Base-by-base conservation (phyloP, 352 stramenopile genomes). In the Phytophthora ramorum region DNA sequence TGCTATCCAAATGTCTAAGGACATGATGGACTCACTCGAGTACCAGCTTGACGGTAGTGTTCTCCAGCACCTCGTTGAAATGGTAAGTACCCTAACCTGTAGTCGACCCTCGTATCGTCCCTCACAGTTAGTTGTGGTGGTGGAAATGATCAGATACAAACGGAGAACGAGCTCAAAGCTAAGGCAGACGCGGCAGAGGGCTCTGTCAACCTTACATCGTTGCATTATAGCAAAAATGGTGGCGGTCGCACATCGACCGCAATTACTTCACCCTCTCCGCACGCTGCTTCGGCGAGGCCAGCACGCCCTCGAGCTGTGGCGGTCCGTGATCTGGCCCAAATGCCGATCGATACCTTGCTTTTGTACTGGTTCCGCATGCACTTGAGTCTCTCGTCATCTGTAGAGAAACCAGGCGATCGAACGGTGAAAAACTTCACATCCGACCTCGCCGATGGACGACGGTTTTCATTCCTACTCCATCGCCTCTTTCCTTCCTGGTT, bases 1-100 rank as follows among this genome's bases (percentile, higher is more conserved):
- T 37, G 79, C 85, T n/a, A 95, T 95, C 53, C 86, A 95, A 50
- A 87, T 91, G 73, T 79, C 81, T 26, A 95, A 92, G 58, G 86
- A 92, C 35, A 75, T 80, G 53, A 91, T 95, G 79, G 86, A 95
- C 57, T 90, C 84, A 16, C 81, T 95, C 20, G 84, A 93, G 61
- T 79, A 80, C 41, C 86, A 95, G 44, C 71, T 90, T 12, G 86
- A 95, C 38, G 86, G 86, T 44, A 79, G 68, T 40, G 73, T 89
- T 30, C 69, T 91, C 28, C 73, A 89, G 22, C 69, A 84, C 19
- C 68, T 91, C 32, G 70, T 76, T 7, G 82, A 91, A 28, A 89
- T 89, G 76, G 81, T 87, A 63, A 38, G 65, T 26, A 22, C 17
- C 10, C 13, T 14, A 16, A 9, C 7, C 16, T n/a, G 16, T 6